Percentiles rank a stretch among this genome's conserved stretches.
Evolutionary conservation across 2,329 filamentous ascomycete species (phyloP).

Genomic region (Trichophyton equinum): DNA sequence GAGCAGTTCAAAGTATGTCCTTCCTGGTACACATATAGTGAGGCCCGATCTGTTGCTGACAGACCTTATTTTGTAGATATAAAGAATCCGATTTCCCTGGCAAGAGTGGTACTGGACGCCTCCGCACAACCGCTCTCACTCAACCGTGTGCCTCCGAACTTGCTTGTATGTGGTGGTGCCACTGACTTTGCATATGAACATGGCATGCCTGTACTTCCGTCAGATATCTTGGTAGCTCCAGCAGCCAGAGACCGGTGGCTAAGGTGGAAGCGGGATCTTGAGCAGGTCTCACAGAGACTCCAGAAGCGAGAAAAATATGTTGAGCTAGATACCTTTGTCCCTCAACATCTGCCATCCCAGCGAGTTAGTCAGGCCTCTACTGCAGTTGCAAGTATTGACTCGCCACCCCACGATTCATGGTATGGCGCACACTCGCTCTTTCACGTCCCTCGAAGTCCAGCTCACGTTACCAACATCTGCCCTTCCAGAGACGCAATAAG

Average conservation of each 20-base stretch:
- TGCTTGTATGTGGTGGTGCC: conserved; percentile 76
- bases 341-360: not conserved
- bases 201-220: conserved; percentile 58
- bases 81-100: conserved; percentile 82
- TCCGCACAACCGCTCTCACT: conserved; percentile 68
- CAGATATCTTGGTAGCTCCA: conserved; percentile 67
- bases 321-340: conserved; percentile 8
- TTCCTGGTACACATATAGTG: not conserved
- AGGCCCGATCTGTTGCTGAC: not conserved
- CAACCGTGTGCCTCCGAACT: conserved; percentile 79
- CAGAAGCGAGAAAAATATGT: conserved; percentile 16
- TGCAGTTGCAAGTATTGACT: not conserved
- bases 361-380: not conserved
- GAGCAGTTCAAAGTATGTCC: conserved; percentile 71
- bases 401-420: conserved; percentile 3
- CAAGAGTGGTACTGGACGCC: conserved; percentile 67
- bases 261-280: conserved; percentile 63
- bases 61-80: conserved; percentile 47
- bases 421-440: conserved; percentile 6
- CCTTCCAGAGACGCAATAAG: not conserved
- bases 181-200: conserved; percentile 73
- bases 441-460: not conserved
- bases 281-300: conserved; percentile 25
- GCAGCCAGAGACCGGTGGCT: conserved; percentile 66
- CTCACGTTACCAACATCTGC: not conserved